Evolutionary conservation across 768 basidiomycete genomes (phyloP), one percentile per base, ranked within the genome.

Genomic region (Wakefieldia striispora): DNA sequence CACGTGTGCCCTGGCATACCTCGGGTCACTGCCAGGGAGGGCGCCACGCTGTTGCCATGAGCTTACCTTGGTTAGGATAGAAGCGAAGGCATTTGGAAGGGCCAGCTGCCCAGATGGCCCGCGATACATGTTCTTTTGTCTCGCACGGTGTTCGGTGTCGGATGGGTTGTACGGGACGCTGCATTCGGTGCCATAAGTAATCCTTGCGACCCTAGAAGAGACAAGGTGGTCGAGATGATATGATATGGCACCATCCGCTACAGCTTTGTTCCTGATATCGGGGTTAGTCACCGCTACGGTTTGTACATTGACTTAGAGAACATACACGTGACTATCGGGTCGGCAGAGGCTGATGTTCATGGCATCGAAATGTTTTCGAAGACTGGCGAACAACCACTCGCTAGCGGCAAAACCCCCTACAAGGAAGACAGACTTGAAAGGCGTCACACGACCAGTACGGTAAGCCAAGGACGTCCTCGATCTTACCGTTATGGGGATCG

Each of bases 311-410:
- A 19, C 27, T 20, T 6, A 12, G 13, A 37, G 24, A n/a, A 69
- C 79, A 39, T 57, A 81, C 82, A 81, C 70, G 50, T 80, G 76
- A 31, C 71, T 75, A 48, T 82, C 79, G 0, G 81, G 82, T 8
- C 78, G 70, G 43, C 73, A 70, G 16, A 82, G 61, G 27, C 62
- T 68, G 33, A 80, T 57, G n/a, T 72, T 71, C 0, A 69, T 57
- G 4, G 65, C 54, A 5, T 66, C 65, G 10, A 83, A 64, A 6
- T 65, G 57, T 43, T 58, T 63, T 35, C 72, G 72, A 2, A 83
- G 71, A 40, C 69, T 65, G 2, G 63, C 53, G 51, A 75, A 79
- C 16, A 82, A 59, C 70, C 72, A 80, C 38, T 75, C 72, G 49
- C 72, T 80, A 1, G 77, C 75, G 10, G 75, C 73, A 59, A 81